Conservation (phyloP, 1,139 yeast genomes). For the Eremothecium gossypii region DNA sequence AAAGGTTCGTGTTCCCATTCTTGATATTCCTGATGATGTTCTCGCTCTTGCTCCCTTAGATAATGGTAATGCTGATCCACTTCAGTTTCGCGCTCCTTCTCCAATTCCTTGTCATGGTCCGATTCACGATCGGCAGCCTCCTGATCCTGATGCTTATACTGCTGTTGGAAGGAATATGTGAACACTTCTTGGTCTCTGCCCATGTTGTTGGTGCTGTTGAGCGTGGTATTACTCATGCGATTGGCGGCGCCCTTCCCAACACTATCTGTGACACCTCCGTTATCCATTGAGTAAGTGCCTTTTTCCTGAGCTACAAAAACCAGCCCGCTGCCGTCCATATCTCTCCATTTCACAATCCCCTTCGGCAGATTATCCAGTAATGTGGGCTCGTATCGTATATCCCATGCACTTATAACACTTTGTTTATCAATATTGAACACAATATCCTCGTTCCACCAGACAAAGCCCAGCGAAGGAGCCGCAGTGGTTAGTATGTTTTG, state of each 20-base stretch:
- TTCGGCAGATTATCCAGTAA: slow-evolving; percentile 25
- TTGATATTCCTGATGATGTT: slow-evolving; percentile 1
- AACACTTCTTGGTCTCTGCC: too few relatives aligned
- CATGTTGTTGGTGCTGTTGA: slow-evolving; percentile 4
- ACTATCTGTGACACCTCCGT: slow-evolving; percentile 5
- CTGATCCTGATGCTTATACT: background rate
- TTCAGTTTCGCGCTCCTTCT: background rate
- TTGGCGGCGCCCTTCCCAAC: slow-evolving; percentile 6
- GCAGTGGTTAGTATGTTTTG: slow-evolving; percentile 37
- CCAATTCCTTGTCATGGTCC: background rate
- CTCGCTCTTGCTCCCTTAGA: background rate
- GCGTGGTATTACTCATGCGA: slow-evolving; percentile 8
- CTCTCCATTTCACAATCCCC: slow-evolving; percentile 27
- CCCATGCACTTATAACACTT: slow-evolving; percentile 28
- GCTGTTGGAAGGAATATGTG: background rate
- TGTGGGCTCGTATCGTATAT: slow-evolving; percentile 25
- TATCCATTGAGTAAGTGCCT: slow-evolving; percentile 17
- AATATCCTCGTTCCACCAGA: slow-evolving; percentile 28
- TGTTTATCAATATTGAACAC: slow-evolving; percentile 28
- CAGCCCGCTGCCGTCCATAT: slow-evolving; percentile 30
- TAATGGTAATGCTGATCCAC: background rate
- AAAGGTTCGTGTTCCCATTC: background rate
- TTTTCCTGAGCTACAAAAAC: slow-evolving; percentile 24
- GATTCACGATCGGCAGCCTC: background rate
- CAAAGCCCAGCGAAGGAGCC: slow-evolving; percentile 27